These are phyloP conservation scores for Zangia roseola DNA, from an alignment of 768 basidiomycete species.

Conservation along the genomic window DNA sequence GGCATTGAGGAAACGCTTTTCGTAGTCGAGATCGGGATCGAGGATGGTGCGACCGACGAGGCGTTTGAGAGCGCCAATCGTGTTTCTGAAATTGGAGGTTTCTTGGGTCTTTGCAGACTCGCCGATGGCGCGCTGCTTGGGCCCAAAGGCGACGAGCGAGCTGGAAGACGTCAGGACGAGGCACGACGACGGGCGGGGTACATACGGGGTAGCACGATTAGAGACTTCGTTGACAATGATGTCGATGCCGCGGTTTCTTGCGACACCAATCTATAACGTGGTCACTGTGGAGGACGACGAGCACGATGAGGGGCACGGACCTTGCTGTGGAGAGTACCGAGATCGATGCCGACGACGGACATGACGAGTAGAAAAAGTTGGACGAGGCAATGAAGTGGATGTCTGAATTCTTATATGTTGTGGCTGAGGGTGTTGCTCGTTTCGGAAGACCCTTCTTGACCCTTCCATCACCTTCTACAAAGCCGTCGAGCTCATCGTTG, in stretches of 20 bases:
- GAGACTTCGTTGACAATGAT: constrained; percentile 98
- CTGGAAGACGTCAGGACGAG: constrained; percentile 40
- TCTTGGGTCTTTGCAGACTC: constrained; percentile 97
- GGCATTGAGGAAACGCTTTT: constrained; percentile 91
- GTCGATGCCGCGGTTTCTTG: constrained; percentile 94
- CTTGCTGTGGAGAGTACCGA: constrained; percentile 89
- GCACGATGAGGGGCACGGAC: constrained; percentile 33
- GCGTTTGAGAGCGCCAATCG: constrained; percentile 89
- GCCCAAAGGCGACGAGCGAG: constrained; percentile 92
- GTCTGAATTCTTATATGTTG: constrained; percentile 8
- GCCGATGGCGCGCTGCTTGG: constrained; percentile 87
- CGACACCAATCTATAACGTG: constrained; percentile 78
- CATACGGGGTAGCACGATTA: constrained; percentile 94
- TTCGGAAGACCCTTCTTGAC: constrained; percentile 25
- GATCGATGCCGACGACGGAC: constrained; percentile 95
- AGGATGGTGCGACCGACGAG: constrained; percentile 77
- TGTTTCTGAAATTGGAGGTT: constrained; percentile 97
- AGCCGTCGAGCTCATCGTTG: neutral
- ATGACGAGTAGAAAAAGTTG: constrained; percentile 37
- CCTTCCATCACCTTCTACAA: constrained; percentile 27
- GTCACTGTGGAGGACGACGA: neutral
- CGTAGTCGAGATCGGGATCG: constrained; percentile 81
- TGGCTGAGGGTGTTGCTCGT: constrained; percentile 24
- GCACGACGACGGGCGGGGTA: constrained; percentile 8
- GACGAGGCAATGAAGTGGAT: neutral